Percentiles rank a stretch among this genome's conserved stretches.
phyloP scores from a whole-genome alignment of 257 asterid species.

The Lithospermum erythrorhizon region DNA sequence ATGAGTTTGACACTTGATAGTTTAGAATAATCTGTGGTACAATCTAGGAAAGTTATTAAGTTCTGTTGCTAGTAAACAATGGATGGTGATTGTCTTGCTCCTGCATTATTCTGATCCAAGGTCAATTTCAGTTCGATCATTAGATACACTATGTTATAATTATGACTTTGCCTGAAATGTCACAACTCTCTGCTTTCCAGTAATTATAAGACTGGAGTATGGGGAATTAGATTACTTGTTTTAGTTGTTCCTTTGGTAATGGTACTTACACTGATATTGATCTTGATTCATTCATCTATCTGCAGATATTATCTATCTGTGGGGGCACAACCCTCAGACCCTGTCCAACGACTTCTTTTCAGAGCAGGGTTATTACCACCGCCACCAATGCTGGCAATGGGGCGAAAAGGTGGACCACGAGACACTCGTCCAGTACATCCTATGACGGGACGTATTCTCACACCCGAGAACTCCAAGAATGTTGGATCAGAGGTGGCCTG shows the following conservation, averaged over 20 bases:
- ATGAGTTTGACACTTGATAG: too few species aligned
- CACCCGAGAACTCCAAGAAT: slow-evolving; percentile 17
- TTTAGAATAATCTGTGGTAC: too few species aligned
- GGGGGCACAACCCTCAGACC: slow-evolving; percentile 93
- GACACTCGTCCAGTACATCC: slow-evolving; percentile 75
- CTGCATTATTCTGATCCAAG: too few species aligned
- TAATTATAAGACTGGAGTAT: too few species aligned
- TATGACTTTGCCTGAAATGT: too few species aligned
- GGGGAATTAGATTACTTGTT: not conserved
- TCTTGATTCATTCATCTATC: slow-evolving; percentile 23
- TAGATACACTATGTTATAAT: too few species aligned
- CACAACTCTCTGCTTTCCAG: too few species aligned
- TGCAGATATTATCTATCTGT: slow-evolving; percentile 91
- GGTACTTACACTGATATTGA: slow-evolving; percentile 1
- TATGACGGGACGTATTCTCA: slow-evolving; percentile 56
- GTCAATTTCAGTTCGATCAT: too few species aligned
- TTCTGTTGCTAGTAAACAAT: too few species aligned
- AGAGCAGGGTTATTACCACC: slow-evolving; percentile 82
- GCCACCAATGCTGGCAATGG: slow-evolving; percentile 93
- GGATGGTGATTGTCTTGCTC: too few species aligned
- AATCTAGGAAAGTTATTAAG: too few species aligned
- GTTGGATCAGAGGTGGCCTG: not conserved
- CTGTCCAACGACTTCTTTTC: slow-evolving; percentile 82
- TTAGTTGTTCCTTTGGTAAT: not conserved
- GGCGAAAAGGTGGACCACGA: slow-evolving; percentile 83